Evolutionary conservation across 495 filamentous ascomycete species (phyloP).

Genomic region (Annulohypoxylon bovei): DNA sequence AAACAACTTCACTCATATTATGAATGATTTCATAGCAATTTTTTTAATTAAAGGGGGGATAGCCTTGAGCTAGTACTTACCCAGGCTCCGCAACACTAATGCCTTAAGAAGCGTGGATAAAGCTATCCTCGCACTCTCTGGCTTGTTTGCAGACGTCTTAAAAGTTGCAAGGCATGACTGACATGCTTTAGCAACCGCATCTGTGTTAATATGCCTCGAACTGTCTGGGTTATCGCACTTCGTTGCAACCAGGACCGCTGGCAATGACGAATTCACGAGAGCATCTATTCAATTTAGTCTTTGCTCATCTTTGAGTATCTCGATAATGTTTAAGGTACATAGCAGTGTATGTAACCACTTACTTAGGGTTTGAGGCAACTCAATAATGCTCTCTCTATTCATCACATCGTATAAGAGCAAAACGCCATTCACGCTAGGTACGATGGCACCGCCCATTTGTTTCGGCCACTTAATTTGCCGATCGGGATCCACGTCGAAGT

Average conservation of each 20-base stretch:
- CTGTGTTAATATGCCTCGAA: conserved; percentile 67
- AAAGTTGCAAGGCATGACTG: conserved; percentile 73
- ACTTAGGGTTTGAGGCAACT: conserved; percentile 76
- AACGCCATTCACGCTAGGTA: conserved; percentile 82
- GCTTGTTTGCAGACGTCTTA: conserved; percentile 73
- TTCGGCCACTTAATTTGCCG: conserved; percentile 83
- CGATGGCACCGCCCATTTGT: conserved; percentile 68
- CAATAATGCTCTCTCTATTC: conserved; percentile 72
- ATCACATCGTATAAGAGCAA: conserved; percentile 88
- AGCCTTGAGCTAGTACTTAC: conserved; percentile 60
- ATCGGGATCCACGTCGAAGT: conserved; percentile 72
- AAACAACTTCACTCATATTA: neutral
- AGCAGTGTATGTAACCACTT: conserved; percentile 51
- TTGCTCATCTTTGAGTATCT: conserved; percentile 17
- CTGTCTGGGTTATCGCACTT: conserved; percentile 80
- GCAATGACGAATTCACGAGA: conserved; percentile 71
- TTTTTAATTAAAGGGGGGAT: neutral
- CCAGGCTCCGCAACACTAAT: conserved; percentile 69
- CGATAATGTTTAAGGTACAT: conserved; percentile 7
- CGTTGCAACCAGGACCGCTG: conserved; percentile 80
- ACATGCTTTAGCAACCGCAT: conserved; percentile 66
- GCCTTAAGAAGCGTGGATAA: conserved; percentile 78
- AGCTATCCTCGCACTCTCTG: conserved; percentile 80
- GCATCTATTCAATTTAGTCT: conserved; percentile 64
- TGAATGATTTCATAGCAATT: neutral